Evolutionary conservation across 164 flowering plant species (phyloP).

Genomic region (Liquidambar formosana): DNA sequence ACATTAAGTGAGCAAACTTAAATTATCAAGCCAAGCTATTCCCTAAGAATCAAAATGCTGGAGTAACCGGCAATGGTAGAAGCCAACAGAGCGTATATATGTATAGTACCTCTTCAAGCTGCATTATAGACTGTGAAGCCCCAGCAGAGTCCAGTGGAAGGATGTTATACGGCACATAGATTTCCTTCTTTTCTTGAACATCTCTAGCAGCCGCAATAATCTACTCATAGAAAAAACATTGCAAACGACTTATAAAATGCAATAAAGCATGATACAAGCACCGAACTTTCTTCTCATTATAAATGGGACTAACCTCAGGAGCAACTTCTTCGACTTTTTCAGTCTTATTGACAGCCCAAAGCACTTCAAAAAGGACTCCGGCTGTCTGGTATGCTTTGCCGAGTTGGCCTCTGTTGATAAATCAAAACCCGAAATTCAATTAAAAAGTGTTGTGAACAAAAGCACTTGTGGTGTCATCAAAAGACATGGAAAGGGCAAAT

Average conservation of each 20-base stretch:
- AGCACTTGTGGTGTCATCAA: neutral
- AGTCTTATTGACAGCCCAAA: slow-evolving; percentile 91
- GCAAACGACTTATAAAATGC: neutral
- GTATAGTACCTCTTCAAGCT: slow-evolving; percentile 80
- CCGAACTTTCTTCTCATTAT: neutral
- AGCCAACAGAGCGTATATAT: neutral
- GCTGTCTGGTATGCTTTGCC: slow-evolving; percentile 97
- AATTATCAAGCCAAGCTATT: neutral
- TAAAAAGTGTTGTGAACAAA: neutral
- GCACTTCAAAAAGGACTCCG: slow-evolving; percentile 96
- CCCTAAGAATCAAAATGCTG: neutral
- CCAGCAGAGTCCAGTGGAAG: slow-evolving; percentile 97
- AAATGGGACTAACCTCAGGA: slow-evolving; percentile 75
- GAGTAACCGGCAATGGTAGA: neutral
- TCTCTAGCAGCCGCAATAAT: slow-evolving; percentile 94
- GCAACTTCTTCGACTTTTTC: slow-evolving; percentile 97
- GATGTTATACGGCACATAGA: slow-evolving; percentile 89
- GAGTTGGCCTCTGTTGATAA: slow-evolving; percentile 70
- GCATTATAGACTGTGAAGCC: slow-evolving; percentile 89
- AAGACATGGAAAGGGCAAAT: neutral
- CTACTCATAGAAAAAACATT: slow-evolving; percentile 35
- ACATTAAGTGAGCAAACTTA: slow-evolving; percentile 5
- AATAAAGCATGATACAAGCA: neutral
- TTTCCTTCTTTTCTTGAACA: slow-evolving; percentile 95
- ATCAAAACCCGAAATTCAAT: neutral